These are phyloP conservation scores for Mucor irregularis DNA, from an alignment of 371 early-diverging fungal species.

Conservation along the genomic window DNA sequence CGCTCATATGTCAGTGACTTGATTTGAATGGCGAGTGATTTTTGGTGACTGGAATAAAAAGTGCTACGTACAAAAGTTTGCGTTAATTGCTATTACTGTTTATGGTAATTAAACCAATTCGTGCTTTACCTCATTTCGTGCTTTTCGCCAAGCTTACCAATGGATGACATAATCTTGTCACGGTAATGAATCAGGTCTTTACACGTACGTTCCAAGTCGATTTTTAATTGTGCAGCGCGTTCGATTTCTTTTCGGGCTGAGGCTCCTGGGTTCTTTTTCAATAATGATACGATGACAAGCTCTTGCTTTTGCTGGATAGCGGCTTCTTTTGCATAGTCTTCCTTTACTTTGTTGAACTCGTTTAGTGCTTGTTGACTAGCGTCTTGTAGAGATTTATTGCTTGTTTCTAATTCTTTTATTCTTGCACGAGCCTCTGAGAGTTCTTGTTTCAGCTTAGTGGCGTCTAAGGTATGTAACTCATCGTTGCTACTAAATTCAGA, in stretches of 20 bases:
- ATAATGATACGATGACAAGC: conserved; percentile 10
- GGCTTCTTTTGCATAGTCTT: conserved; percentile 16
- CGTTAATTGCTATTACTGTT: not conserved
- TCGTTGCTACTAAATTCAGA: not conserved
- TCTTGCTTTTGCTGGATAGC: conserved; percentile 10
- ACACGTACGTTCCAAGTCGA: conserved; percentile 30
- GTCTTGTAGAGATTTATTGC: conserved; percentile 19
- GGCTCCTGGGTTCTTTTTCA: conserved; percentile 11
- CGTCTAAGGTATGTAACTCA: not conserved
- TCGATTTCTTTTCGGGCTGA: conserved; percentile 29
- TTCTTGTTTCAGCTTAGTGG: conserved; percentile 15
- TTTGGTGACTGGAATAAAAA: conserved; percentile 15
- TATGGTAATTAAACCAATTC: not conserved
- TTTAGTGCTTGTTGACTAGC: conserved; percentile 30
- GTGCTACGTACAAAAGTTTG: not conserved
- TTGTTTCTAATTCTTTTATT: conserved; percentile 22
- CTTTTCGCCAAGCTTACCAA: conserved; percentile 6
- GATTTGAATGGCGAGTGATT: conserved; percentile 22
- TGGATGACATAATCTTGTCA: conserved; percentile 14
- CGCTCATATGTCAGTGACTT: conserved; percentile 25
- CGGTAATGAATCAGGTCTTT: conserved; percentile 24
- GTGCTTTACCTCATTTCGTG: not conserved
- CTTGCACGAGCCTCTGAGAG: conserved; percentile 9
- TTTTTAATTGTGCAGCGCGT: conserved; percentile 15
- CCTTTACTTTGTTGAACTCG: conserved; percentile 25